These are phyloP conservation scores for Capsella bursapastoris DNA, from an alignment of 345 rosid species.

Conservation along the genomic window DNA sequence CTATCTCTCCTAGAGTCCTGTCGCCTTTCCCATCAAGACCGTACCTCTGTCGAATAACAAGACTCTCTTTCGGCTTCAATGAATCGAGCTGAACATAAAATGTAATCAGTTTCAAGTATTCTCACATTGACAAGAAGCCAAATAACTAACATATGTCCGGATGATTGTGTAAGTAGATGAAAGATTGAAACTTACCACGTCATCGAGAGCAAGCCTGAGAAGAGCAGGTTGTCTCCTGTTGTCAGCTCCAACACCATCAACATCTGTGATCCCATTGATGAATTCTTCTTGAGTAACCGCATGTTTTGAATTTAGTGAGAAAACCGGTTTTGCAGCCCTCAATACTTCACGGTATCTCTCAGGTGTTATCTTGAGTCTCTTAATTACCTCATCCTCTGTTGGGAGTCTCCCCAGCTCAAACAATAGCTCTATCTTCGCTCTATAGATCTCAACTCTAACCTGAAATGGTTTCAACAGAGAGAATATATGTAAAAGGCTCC, in stretches of 20 bases:
- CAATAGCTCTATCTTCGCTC: constrained; percentile 64
- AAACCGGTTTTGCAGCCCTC: constrained; percentile 73
- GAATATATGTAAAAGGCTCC: constrained; percentile 3
- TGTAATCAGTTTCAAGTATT: neutral
- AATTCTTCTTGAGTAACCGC: constrained; percentile 83
- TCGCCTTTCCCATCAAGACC: constrained; percentile 98
- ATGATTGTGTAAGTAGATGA: constrained; percentile 13
- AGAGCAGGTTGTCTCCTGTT: constrained; percentile 72
- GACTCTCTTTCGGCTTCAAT: constrained; percentile 90
- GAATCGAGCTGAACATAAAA: constrained; percentile 70
- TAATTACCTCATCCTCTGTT: constrained; percentile 68
- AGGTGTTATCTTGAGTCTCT: constrained; percentile 71
- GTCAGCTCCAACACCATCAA: constrained; percentile 73
- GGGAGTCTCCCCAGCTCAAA: constrained; percentile 73
- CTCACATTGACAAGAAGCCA: neutral
- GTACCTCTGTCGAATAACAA: constrained; percentile 87
- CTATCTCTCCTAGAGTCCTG: constrained; percentile 89
- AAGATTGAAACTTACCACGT: constrained; percentile 62
- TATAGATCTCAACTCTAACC: constrained; percentile 83
- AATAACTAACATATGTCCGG: neutral
- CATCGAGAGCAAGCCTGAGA: constrained; percentile 97
- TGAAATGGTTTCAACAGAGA: constrained; percentile 42
- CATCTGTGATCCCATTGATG: constrained; percentile 72
- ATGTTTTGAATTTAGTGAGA: constrained; percentile 79
- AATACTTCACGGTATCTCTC: constrained; percentile 82